Percentiles rank a stretch among this genome's conserved stretches.
phyloP scores from a whole-genome alignment of 257 asterid genomes.

The Linderniella brevidens region DNA sequence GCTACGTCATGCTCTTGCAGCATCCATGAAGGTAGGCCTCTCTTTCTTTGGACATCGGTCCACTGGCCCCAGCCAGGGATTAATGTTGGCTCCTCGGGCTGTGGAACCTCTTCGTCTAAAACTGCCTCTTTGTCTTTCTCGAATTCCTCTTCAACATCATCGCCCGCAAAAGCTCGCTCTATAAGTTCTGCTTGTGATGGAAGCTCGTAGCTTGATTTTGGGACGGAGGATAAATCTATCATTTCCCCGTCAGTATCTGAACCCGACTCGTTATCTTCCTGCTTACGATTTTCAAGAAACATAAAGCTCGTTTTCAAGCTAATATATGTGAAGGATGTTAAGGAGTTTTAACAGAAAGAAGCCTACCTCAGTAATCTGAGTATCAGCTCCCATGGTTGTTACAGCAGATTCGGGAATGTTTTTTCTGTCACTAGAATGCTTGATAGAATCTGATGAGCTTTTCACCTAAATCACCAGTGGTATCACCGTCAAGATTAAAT shows the following conservation, averaged over 20 bases:
- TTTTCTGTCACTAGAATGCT: constrained; percentile 16
- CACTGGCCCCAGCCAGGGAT: constrained; percentile 99
- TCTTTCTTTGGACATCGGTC: constrained; percentile 71
- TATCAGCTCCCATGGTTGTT: constrained; percentile 12
- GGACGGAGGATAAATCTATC: constrained; percentile 75
- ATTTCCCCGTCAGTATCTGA: constrained; percentile 65
- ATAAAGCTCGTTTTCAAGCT: too few relatives aligned
- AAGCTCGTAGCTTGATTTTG: constrained; percentile 42
- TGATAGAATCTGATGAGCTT: constrained; percentile 19
- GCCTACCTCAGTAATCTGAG: constrained; percentile 37
- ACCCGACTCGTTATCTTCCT: constrained; percentile 39
- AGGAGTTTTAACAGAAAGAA: too few relatives aligned
- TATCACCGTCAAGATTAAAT: background rate
- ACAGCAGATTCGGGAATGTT: constrained; percentile 12
- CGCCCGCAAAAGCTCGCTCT: constrained; percentile 89
- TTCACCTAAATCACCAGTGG: constrained; percentile 27
- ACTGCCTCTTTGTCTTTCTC: constrained; percentile 63
- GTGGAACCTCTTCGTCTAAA: constrained; percentile 72
- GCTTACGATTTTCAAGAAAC: background rate
- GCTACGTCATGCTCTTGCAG: constrained; percentile 58
- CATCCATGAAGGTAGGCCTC: constrained; percentile 85
- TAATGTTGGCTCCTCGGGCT: constrained; percentile 64
- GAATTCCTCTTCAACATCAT: constrained; percentile 83
- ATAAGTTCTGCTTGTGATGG: constrained; percentile 91
- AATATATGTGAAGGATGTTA: too few relatives aligned